phyloP scores from a whole-genome alignment of 805 yeast genomes.

The Helenozyma baotianmanensis region DNA sequence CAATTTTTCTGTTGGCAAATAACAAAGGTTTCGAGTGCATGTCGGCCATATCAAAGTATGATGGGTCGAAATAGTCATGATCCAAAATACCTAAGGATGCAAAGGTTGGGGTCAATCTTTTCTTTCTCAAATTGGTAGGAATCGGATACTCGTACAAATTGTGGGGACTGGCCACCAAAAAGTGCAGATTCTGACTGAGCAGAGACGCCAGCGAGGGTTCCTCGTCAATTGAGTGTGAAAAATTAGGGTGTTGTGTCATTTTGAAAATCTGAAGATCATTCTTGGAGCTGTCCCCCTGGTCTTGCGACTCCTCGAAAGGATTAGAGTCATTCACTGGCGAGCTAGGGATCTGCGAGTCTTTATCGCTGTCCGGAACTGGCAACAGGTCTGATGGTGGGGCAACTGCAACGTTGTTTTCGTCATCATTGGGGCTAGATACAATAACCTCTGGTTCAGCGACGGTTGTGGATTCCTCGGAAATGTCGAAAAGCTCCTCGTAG shows the following conservation, averaged over 20 bases:
- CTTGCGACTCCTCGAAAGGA: too few species aligned
- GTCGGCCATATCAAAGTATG: constrained; percentile 51
- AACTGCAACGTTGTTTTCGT: too few species aligned
- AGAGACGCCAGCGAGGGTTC: constrained; percentile 1
- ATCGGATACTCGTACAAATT: constrained; percentile 18
- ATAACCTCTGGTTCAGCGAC: too few species aligned
- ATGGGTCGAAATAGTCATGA: constrained; percentile 59
- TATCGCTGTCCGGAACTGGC: not conserved
- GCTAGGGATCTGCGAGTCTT: not conserved
- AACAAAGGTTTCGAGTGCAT: constrained; percentile 51
- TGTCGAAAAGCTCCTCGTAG: constrained; percentile 15
- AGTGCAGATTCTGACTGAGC: constrained; percentile 7
- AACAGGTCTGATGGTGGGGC: too few species aligned
- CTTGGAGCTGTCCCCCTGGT: too few species aligned
- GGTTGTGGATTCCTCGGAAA: not conserved
- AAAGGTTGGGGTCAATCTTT: constrained; percentile 22
- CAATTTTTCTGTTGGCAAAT: constrained; percentile 64
- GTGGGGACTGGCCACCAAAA: constrained; percentile 5
- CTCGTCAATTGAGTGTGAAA: too few species aligned
- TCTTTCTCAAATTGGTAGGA: constrained; percentile 17
- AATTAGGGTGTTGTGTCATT: constrained; percentile 7
- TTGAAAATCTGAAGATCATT: constrained; percentile 9
- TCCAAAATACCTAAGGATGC: constrained; percentile 45
- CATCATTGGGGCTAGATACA: too few species aligned
- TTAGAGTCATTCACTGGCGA: not conserved